A percentile compares a stretch with the other conserved stretches of the same genome.
Conservation (phyloP, 768 basidiomycete species). For the Mycena olivaceomarginata region DNA sequence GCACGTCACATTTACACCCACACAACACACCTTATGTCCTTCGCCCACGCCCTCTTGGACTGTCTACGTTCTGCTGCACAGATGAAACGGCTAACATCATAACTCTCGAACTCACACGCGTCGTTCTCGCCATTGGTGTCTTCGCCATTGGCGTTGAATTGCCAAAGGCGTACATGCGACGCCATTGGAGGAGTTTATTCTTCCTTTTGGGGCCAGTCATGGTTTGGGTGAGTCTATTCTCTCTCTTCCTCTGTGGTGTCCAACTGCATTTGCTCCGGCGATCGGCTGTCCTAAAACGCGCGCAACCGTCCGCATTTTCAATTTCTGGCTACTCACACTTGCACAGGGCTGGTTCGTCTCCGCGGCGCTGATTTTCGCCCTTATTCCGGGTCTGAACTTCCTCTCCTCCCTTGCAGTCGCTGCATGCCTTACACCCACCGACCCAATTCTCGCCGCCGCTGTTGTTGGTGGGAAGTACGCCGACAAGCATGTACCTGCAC, state of each 20-base stretch:
- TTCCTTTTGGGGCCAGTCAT: constrained; percentile 90
- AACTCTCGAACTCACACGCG: constrained; percentile 93
- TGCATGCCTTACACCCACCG: constrained; percentile 95
- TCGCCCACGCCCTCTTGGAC: no score
- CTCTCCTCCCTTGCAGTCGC: constrained; percentile 93
- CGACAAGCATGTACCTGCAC: constrained; percentile 95
- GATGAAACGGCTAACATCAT: constrained; percentile 79
- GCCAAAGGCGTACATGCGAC: constrained; percentile 94
- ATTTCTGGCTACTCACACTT: constrained; percentile 23
- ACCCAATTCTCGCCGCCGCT: constrained; percentile 94
- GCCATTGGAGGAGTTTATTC: constrained; percentile 94
- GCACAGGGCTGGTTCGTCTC: constrained; percentile 95
- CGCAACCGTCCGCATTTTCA: constrained; percentile 37
- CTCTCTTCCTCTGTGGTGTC: constrained; percentile 2
- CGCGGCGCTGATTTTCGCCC: constrained; percentile 91
- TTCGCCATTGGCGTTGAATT: constrained; percentile 99
- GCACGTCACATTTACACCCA: background rate
- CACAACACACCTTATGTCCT: background rate
- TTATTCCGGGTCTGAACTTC: constrained; percentile 94
- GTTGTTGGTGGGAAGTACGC: constrained; percentile 98
- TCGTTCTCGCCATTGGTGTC: constrained; percentile 96
- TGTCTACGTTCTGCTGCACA: constrained; percentile 28
- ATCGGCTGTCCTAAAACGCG: background rate
- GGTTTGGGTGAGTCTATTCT: constrained; percentile 80
- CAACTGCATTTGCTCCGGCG: constrained; percentile 6